A percentile compares a stretch with the other conserved stretches of the same genome.
Evolutionary conservation across 2,329 filamentous ascomycete genomes (phyloP).

Genomic region (Sporothrix humicola): DNA sequence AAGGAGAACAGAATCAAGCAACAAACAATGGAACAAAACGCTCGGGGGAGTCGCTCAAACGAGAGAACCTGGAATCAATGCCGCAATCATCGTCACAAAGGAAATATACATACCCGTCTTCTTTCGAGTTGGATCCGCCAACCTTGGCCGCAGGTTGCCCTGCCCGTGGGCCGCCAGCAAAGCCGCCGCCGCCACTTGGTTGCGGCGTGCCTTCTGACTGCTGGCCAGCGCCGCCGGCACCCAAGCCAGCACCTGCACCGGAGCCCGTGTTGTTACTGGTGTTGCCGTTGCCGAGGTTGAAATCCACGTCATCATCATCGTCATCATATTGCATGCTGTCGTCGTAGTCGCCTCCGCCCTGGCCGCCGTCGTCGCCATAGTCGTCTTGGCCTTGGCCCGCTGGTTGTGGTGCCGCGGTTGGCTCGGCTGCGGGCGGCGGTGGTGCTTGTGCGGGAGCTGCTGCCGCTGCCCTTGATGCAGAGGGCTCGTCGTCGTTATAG

Average conservation of each 20-base stretch:
- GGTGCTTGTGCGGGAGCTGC: constrained; percentile 35
- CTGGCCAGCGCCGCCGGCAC: constrained; percentile 35
- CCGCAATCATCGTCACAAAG: neutral
- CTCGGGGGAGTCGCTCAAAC: neutral
- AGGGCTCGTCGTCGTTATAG: constrained; percentile 67
- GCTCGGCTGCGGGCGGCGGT: constrained; percentile 12
- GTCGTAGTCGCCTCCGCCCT: constrained; percentile 38
- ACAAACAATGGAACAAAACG: neutral
- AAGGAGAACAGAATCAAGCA: neutral
- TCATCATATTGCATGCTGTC: constrained; percentile 48
- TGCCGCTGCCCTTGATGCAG: constrained; percentile 40
- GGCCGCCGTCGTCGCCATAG: constrained; percentile 38
- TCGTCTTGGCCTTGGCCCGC: constrained; percentile 38
- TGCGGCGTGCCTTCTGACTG: constrained; percentile 43
- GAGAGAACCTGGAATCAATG: neutral
- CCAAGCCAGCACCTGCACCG: constrained; percentile 8
- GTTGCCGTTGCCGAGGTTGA: constrained; percentile 55
- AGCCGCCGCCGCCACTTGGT: constrained; percentile 39
- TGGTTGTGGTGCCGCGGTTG: constrained; percentile 35
- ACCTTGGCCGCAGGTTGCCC: constrained; percentile 42
- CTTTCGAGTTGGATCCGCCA: constrained; percentile 73
- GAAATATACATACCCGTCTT: constrained; percentile 78
- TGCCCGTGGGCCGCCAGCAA: neutral
- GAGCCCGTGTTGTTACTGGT: constrained; percentile 36
- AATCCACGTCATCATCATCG: constrained; percentile 61